These are phyloP conservation scores for Fraxinus dipetala DNA, from an alignment of 305 asterid species.

Conservation along the genomic window DNA sequence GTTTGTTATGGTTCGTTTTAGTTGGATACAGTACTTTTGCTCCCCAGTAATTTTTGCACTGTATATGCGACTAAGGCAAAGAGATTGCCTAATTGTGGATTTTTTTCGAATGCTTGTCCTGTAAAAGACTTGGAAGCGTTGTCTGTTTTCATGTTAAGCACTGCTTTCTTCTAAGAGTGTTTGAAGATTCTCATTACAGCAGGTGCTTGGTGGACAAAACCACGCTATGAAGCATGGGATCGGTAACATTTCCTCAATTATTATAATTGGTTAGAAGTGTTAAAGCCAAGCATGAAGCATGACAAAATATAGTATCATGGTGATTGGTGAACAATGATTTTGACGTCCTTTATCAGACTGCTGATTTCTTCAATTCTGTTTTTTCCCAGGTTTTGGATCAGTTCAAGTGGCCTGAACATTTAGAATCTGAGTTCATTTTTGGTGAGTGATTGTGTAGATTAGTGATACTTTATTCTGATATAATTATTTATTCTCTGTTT, in stretches of 20 bases:
- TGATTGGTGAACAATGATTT: not conserved
- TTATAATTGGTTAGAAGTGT: not conserved
- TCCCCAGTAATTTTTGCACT: not conserved
- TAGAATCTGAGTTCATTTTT: constrained; percentile 71
- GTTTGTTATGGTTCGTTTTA: not conserved
- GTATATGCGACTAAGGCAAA: not conserved
- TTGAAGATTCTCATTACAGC: not conserved
- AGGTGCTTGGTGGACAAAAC: not conserved
- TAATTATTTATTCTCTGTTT: constrained; percentile 6
- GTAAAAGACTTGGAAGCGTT: not conserved
- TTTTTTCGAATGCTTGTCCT: not conserved
- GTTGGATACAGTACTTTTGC: not conserved
- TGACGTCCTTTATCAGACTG: not conserved
- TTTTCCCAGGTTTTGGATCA: constrained; percentile 61
- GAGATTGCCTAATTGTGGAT: constrained; percentile 5
- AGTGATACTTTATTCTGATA: constrained; percentile 10
- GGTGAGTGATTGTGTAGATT: constrained; percentile 41
- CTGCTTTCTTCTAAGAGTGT: not conserved
- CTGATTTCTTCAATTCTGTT: constrained; percentile 22
- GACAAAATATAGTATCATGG: not conserved
- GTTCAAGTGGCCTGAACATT: constrained; percentile 87
- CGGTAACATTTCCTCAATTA: not conserved
- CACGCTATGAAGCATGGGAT: not conserved
- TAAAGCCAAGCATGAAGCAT: constrained; percentile 8
- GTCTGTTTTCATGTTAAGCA: not conserved